phyloP scores from a whole-genome alignment of 345 rosid genomes.

The Trapa bicornis region DNA sequence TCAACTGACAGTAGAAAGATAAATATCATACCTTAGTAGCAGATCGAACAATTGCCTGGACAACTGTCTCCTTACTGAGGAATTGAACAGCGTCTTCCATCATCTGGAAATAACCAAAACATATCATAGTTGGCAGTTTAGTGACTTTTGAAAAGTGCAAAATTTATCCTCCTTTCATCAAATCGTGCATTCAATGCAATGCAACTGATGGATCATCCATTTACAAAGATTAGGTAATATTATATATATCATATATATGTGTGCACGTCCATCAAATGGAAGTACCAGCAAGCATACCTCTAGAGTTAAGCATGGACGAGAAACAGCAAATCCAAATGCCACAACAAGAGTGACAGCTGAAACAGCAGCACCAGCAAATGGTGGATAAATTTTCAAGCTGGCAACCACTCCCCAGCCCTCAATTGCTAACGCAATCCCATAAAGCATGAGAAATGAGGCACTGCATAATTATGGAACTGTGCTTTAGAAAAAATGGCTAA shows the following conservation, averaged over 20 bases:
- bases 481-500: neutral
- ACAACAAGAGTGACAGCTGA: constrained; percentile 95
- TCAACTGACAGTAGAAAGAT: neutral
- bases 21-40: constrained; percentile 69
- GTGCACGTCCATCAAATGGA: too few relatives aligned
- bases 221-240: too few relatives aligned
- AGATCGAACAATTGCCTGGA: constrained; percentile 95
- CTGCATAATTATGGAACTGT: constrained; percentile 28
- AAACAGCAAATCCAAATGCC: constrained; percentile 98
- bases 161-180: neutral
- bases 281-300: constrained; percentile 34
- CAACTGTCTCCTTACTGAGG: constrained; percentile 90
- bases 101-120: constrained; percentile 45
- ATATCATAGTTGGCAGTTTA: constrained; percentile 5
- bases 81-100: constrained; percentile 98
- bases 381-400: constrained; percentile 92
- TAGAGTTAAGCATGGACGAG: constrained; percentile 95
- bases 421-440: constrained; percentile 94
- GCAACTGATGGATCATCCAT: neutral
- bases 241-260: too few relatives aligned
- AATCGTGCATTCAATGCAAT: neutral
- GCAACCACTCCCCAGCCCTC: constrained; percentile 99
- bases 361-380: constrained; percentile 99
- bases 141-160: neutral
- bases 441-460: constrained; percentile 89